phyloP scores from a whole-genome alignment of 371 early-diverging fungal species.

The Entomophthora muscae region DNA sequence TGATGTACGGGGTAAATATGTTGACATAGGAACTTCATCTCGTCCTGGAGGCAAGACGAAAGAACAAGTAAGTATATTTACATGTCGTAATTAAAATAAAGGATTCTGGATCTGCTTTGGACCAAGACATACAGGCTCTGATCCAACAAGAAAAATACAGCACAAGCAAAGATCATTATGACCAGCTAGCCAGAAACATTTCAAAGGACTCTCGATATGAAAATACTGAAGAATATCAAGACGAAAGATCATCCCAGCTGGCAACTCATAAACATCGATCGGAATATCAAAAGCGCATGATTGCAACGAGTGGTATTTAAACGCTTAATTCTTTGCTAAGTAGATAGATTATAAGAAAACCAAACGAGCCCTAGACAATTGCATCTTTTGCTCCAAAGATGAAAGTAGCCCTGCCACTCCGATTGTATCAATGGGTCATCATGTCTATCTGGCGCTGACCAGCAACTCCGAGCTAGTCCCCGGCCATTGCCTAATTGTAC shows the following conservation, averaged over 20 bases:
- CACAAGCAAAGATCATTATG: background rate
- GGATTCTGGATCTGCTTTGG: no score
- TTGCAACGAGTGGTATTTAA: background rate
- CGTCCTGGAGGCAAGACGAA: no score
- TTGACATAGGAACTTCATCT: background rate
- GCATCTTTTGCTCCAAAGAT: constrained; percentile 58
- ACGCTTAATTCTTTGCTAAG: constrained; percentile 9
- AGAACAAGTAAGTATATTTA: no score
- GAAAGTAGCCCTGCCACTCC: constrained; percentile 43
- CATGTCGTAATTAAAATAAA: no score
- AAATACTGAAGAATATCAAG: constrained; percentile 76
- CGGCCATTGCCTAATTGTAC: constrained; percentile 82
- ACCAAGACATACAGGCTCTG: background rate
- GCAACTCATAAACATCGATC: constrained; percentile 25
- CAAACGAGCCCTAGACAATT: constrained; percentile 42
- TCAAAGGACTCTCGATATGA: constrained; percentile 9
- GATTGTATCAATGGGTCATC: constrained; percentile 55
- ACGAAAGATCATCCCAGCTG: constrained; percentile 71
- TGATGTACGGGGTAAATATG: background rate
- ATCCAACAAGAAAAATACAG: background rate
- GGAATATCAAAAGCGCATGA: background rate
- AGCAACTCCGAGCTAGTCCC: constrained; percentile 49
- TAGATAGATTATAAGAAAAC: constrained; percentile 48
- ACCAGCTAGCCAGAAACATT: constrained; percentile 5
- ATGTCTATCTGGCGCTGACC: constrained; percentile 66